These are phyloP conservation scores for Aleurites moluccanus DNA, from an alignment of 441 rosid genomes.

Conservation along the genomic window DNA sequence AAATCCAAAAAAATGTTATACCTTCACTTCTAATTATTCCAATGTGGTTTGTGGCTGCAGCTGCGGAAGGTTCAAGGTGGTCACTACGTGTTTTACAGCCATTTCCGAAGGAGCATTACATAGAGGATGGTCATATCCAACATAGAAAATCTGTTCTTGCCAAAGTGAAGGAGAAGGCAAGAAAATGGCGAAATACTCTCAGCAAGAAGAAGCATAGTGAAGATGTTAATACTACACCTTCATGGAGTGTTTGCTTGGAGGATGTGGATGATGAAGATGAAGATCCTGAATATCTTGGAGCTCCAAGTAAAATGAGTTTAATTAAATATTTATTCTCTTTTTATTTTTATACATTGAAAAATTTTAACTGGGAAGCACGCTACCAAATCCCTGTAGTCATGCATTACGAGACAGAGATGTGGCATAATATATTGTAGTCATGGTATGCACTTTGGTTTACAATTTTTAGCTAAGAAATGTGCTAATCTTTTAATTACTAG, in stretches of 20 bases:
- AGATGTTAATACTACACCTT: conserved; percentile 29
- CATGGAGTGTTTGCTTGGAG: conserved; percentile 38
- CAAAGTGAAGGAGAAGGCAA: conserved; percentile 50
- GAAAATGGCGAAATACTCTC: conserved; percentile 41
- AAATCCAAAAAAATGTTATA: too few species aligned
- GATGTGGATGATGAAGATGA: conserved; percentile 31
- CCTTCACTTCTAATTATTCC: too few species aligned
- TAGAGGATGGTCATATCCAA: conserved; percentile 45
- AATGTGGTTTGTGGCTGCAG: conserved; percentile 11
- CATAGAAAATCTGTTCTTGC: conserved; percentile 62
- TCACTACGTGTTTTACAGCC: conserved; percentile 29
- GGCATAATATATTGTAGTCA: too few species aligned
- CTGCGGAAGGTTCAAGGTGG: conserved; percentile 43
- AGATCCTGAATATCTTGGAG: conserved; percentile 46
- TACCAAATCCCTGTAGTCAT: too few species aligned
- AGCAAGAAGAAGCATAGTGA: conserved; percentile 33
- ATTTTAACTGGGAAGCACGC: too few species aligned
- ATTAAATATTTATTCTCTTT: too few species aligned
- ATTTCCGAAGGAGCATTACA: conserved; percentile 37
- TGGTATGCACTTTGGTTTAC: neutral
- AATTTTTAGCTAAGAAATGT: neutral
- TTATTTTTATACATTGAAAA: too few species aligned
- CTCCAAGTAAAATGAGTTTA: conserved; percentile 37
- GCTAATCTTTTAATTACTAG: neutral
- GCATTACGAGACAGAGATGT: too few species aligned